Conservation (phyloP, 1,284 basidiomycete genomes). For the Ganoderma meredithae region DNA sequence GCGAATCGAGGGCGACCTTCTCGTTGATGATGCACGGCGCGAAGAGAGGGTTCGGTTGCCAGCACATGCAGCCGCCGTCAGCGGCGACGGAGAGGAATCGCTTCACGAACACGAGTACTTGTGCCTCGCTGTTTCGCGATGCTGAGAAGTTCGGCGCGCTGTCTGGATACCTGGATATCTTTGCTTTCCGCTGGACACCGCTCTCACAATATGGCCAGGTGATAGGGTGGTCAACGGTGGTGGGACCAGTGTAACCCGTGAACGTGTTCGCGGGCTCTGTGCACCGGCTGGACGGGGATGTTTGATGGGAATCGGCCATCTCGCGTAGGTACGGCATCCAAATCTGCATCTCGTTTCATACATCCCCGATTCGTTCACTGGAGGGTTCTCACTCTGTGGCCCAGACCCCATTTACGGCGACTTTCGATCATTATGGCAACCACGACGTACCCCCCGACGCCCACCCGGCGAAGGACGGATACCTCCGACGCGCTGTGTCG, state of each 20-base stretch:
- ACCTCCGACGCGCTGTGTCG: constrained; percentile 33
- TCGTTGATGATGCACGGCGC: constrained; percentile 11
- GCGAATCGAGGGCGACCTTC: constrained; percentile 18
- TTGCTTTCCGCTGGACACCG: constrained; percentile 12
- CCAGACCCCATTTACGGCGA: constrained; percentile 1
- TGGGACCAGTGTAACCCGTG: not conserved
- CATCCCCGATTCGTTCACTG: constrained; percentile 30
- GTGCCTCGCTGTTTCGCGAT: constrained; percentile 10
- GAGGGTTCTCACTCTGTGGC: constrained; percentile 29
- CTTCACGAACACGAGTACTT: constrained; percentile 21
- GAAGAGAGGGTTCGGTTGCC: constrained; percentile 5
- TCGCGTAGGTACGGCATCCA: constrained; percentile 28
- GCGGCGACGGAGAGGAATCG: constrained; percentile 8
- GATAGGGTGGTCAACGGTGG: not conserved
- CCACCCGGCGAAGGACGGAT: constrained; percentile 25
- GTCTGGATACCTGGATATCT: constrained; percentile 1
- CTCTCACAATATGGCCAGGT: not conserved
- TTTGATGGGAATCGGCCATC: constrained; percentile 22
- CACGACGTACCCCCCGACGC: constrained; percentile 22
- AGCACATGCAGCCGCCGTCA: constrained; percentile 10
- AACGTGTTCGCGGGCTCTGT: constrained; percentile 17
- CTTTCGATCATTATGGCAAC: constrained; percentile 19
- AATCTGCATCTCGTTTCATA: constrained; percentile 36
- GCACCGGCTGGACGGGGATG: constrained; percentile 16
- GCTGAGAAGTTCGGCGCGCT: constrained; percentile 13